Evolutionary conservation across 257 asterid species (phyloP).

Genomic region (Galeopsis tetrahit): DNA sequence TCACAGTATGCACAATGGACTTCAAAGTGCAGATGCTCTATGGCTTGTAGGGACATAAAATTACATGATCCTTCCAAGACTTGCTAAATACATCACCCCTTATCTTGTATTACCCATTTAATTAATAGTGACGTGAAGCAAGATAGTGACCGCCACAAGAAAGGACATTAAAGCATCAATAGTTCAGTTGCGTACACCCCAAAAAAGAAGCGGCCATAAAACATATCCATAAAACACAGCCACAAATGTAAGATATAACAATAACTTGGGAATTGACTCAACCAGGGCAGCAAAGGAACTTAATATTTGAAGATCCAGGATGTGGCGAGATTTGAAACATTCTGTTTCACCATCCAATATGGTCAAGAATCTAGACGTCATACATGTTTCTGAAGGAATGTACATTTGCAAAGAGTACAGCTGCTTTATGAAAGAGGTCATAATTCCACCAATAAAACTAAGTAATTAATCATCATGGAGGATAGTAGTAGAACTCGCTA

Average conservation of each 20-base stretch:
- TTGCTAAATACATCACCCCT: neutral
- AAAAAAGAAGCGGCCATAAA: neutral
- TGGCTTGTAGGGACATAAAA: neutral
- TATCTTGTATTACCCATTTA: neutral
- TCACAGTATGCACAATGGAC: neutral
- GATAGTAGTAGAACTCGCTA: neutral
- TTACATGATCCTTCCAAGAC: neutral
- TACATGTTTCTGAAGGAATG: constrained; percentile 6
- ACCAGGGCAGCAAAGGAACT: neutral
- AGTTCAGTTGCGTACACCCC: neutral
- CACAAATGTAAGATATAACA: neutral
- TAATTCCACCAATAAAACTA: constrained; percentile 5
- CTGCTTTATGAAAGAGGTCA: constrained; percentile 11
- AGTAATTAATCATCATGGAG: neutral
- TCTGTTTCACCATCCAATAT: neutral
- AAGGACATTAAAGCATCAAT: neutral
- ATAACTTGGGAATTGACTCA: neutral
- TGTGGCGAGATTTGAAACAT: neutral
- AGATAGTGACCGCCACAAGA: neutral
- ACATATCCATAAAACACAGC: neutral
- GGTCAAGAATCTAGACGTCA: neutral
- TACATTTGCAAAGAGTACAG: neutral
- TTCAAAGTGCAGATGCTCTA: neutral
- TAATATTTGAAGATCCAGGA: neutral
- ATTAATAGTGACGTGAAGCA: neutral